Percentiles rank a stretch among this genome's conserved stretches.
phyloP scores from a whole-genome alignment of 2,329 filamentous ascomycete genomes.

The Cercospora sp. region DNA sequence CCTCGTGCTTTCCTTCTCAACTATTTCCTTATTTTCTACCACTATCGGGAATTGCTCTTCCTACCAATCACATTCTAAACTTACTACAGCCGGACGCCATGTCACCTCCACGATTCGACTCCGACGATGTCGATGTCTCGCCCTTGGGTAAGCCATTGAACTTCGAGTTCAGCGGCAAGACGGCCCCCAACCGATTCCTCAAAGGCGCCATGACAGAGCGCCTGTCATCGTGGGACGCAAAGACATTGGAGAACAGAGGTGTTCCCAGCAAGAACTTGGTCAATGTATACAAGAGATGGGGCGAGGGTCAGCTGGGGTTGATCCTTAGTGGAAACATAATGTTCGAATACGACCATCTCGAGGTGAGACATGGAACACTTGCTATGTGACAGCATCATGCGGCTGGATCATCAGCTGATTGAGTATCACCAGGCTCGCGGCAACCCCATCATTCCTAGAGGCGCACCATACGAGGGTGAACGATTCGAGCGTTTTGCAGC shows the following conservation, averaged over 20 bases:
- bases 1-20: neutral
- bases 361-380: constrained; percentile 38
- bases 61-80: neutral
- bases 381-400: neutral
- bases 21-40: neutral
- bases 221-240: constrained; percentile 61
- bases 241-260: constrained; percentile 54
- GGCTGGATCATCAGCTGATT: neutral
- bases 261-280: constrained; percentile 56
- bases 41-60: neutral
- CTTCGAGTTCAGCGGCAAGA: constrained; percentile 52
- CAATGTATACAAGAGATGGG: constrained; percentile 63
- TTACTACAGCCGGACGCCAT: neutral
- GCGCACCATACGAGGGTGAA: constrained; percentile 53
- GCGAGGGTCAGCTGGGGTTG: constrained; percentile 57
- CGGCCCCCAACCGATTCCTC: constrained; percentile 64
- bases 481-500: constrained; percentile 62
- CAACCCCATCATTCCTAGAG: constrained; percentile 60
- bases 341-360: constrained; percentile 17
- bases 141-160: constrained; percentile 47
- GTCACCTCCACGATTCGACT: constrained; percentile 42
- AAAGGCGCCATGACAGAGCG: constrained; percentile 69
- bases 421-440: constrained; percentile 44
- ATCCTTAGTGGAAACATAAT: constrained; percentile 66
- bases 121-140: constrained; percentile 43